Evolutionary conservation across 495 filamentous ascomycete species (phyloP), one percentile per base, ranked within the genome.

Genomic region (Talaromyces thailandensis): DNA sequence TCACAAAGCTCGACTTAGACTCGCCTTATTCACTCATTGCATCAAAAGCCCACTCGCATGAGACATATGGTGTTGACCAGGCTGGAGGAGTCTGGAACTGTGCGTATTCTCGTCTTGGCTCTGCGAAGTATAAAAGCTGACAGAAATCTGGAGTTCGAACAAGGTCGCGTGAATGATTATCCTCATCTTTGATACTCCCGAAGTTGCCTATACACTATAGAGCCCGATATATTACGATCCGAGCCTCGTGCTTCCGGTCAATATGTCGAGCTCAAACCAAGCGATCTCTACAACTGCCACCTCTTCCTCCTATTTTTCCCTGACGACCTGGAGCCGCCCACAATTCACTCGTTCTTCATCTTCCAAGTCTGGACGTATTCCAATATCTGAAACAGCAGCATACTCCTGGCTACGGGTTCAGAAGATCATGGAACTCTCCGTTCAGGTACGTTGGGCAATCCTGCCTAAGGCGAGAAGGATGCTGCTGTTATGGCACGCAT

Each of bases 341-440:
- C n/a, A 9, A 61, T 2, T 26, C 57, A 43, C n/a, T 51, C 59
- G 59, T 24, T 50, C n/a, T 26, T 35, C 43, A 29, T 61, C 59
- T 23, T 59, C 57, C 21, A 59, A 59, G 29, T 35, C 37, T 28
- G 29, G 48, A 14, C 50, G 61, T 23, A 51, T 62, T n/a, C 53
- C 61, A 6, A 62, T 62, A 6, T 56, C 51, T 31, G 28, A 62
- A 45, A 62, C 61, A 48, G 61, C 61, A 26, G 61, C 61, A n/a
- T 62, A 62, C 21, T 62, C 61, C 32, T 62, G 61, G 61, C 50
- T 62, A 25, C 35, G 28, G 25, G 61, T 62, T 9, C 29, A 62
- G n/a, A 48, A 56, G 21, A 62, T 62, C 12, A 37, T 62, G 61
- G 61, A 62, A 28, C 18, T 31, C 14, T 61, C 59, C 14, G 37